Conservation (phyloP, 345 rosid species). For the Camelina sativa region DNA sequence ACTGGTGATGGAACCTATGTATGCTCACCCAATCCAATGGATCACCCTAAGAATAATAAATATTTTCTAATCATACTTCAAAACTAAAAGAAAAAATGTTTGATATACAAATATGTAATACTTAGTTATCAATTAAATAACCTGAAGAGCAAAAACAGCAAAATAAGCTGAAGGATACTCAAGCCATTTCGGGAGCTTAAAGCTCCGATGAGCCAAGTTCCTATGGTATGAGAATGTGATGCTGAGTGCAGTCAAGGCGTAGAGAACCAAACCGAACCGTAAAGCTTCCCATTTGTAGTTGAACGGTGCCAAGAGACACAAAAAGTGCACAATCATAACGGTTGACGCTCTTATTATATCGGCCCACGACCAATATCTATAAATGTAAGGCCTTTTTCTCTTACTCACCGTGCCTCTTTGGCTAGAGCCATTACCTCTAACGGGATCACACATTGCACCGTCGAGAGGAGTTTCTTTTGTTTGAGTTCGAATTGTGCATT, state of each 20-base stretch:
- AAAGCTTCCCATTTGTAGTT: slow-evolving; percentile 71
- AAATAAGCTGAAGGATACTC: slow-evolving; percentile 79
- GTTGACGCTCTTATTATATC: slow-evolving; percentile 56
- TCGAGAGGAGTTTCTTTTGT: neutral
- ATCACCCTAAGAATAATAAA: slow-evolving; percentile 39
- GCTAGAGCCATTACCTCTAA: slow-evolving; percentile 27
- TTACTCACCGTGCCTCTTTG: slow-evolving; percentile 41
- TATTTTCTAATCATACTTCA: neutral
- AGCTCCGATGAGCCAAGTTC: slow-evolving; percentile 74
- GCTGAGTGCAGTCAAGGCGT: slow-evolving; percentile 55
- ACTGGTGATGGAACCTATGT: slow-evolving; percentile 86
- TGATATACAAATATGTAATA: neutral
- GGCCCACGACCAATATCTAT: slow-evolving; percentile 62
- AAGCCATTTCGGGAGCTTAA: slow-evolving; percentile 83
- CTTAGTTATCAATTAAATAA: slow-evolving; percentile 16
- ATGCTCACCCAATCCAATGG: slow-evolving; percentile 95
- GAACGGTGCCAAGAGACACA: slow-evolving; percentile 69
- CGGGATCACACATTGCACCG: slow-evolving; percentile 30
- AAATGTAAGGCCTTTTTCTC: slow-evolving; percentile 36
- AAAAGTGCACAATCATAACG: slow-evolving; percentile 59
- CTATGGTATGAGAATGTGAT: slow-evolving; percentile 75
- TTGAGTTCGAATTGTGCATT: neutral
- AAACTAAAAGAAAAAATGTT: neutral
- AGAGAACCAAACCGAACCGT: slow-evolving; percentile 56
- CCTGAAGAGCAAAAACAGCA: slow-evolving; percentile 80